These are phyloP conservation scores for Kuraishia floccosa DNA, from an alignment of 805 yeast genomes.

Conservation along the genomic window DNA sequence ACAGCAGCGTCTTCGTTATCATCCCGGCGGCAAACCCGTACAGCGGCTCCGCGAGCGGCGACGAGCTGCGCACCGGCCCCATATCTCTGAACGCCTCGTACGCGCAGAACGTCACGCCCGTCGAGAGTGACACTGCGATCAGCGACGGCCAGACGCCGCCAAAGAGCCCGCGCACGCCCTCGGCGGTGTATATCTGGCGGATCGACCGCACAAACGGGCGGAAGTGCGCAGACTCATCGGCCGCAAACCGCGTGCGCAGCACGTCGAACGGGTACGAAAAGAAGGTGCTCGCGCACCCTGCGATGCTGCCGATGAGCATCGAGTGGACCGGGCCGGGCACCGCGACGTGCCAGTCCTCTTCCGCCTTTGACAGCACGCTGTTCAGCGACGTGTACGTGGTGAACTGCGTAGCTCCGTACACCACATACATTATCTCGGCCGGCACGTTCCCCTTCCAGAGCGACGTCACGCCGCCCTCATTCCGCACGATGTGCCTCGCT, in stretches of 20 bases:
- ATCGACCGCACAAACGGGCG: constrained; percentile 23
- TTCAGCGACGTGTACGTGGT: constrained; percentile 54
- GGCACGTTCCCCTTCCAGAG: constrained; percentile 97
- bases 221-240: constrained; percentile 30
- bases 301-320: constrained; percentile 54
- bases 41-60: constrained; percentile 31
- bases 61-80: constrained; percentile 10
- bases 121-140: constrained; percentile 53
- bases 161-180: constrained; percentile 35
- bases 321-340: constrained; percentile 30
- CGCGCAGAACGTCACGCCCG: constrained; percentile 66
- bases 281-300: constrained; percentile 68
- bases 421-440: constrained; percentile 74
- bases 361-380: constrained; percentile 21
- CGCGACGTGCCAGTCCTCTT: constrained; percentile 9
- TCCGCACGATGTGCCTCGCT: constrained; percentile 27
- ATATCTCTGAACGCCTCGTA: constrained; percentile 42
- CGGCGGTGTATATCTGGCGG: constrained; percentile 15
- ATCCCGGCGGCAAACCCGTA: constrained; percentile 75
- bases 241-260: constrained; percentile 79
- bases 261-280: constrained; percentile 84
- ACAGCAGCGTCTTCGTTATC: constrained; percentile 58
- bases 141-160: constrained; percentile 40
- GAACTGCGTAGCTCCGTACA: constrained; percentile 84
- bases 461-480: constrained; percentile 60